phyloP scores from a whole-genome alignment of 257 asterid genomes.

The Fraxinus pennsylvanica region DNA sequence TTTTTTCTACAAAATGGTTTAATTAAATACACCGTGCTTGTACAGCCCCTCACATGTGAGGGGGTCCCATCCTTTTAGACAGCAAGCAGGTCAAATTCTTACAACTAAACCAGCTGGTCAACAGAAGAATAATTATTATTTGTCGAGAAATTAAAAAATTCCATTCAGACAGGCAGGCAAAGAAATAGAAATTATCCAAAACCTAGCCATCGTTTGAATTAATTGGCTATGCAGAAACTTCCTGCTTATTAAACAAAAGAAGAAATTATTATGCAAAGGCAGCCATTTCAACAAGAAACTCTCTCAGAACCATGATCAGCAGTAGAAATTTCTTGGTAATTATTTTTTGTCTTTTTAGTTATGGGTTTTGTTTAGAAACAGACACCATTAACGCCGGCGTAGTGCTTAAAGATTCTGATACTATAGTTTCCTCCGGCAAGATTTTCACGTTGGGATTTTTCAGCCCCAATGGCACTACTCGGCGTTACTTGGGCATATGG shows the following conservation, averaged over 20 bases:
- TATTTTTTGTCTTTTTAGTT: neutral
- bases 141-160: neutral
- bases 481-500: conserved; percentile 38
- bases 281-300: neutral
- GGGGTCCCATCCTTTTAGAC: no score
- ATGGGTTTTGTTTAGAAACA: conserved; percentile 17
- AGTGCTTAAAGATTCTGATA: conserved; percentile 32
- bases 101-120: no score
- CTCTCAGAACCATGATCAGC: conserved; percentile 17
- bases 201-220: neutral
- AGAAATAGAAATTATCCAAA: no score
- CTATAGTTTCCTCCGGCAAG: conserved; percentile 26
- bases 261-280: neutral
- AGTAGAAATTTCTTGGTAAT: neutral
- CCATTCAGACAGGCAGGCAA: neutral
- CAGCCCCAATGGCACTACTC: conserved; percentile 29
- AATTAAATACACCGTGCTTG: no score
- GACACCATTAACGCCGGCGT: conserved; percentile 34
- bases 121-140: no score
- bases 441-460: conserved; percentile 40
- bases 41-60: no score
- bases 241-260: no score
- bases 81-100: no score
- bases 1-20: no score
- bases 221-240: neutral